Percentiles rank a stretch among this genome's conserved stretches.
These are phyloP conservation scores for Ganoderma resinaceum DNA, from an alignment of 1,284 basidiomycete species.

Conservation along the genomic window DNA sequence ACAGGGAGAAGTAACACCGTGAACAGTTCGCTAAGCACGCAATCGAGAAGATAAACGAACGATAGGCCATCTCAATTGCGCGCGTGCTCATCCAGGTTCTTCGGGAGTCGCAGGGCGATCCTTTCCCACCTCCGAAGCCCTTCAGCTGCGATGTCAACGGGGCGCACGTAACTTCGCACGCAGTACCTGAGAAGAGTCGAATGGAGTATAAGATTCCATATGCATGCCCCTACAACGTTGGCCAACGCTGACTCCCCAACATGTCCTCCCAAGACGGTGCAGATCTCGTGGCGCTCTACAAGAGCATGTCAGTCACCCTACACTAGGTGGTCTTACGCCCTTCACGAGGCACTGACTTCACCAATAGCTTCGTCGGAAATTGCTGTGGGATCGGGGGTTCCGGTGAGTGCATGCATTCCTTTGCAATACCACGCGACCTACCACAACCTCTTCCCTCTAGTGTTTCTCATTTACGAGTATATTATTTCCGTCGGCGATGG, in stretches of 20 bases:
- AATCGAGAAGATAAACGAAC: not conserved
- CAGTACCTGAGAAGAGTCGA: not conserved
- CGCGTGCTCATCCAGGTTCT: not conserved
- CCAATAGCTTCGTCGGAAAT: not conserved
- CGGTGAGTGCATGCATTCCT: not conserved
- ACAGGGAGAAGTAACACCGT: not conserved
- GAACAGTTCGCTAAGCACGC: not conserved
- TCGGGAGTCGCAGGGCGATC: not conserved
- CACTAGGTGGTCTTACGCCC: not conserved
- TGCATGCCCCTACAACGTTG: not conserved
- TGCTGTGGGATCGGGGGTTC: constrained; percentile 5
- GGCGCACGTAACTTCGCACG: not conserved
- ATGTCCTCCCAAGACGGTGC: constrained; percentile 9
- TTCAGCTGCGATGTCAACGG: not conserved
- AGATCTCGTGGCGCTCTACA: not conserved
- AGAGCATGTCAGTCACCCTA: not conserved
- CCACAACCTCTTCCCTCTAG: not conserved
- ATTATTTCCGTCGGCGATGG: constrained; percentile 8
- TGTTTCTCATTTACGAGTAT: constrained; percentile 11
- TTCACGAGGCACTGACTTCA: not conserved
- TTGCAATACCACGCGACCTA: not conserved
- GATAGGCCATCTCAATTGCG: not conserved
- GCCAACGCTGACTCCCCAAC: not conserved
- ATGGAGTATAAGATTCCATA: not conserved
- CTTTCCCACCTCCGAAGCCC: not conserved